phyloP scores from a whole-genome alignment of 441 rosid genomes.

The Populus hybrid region DNA sequence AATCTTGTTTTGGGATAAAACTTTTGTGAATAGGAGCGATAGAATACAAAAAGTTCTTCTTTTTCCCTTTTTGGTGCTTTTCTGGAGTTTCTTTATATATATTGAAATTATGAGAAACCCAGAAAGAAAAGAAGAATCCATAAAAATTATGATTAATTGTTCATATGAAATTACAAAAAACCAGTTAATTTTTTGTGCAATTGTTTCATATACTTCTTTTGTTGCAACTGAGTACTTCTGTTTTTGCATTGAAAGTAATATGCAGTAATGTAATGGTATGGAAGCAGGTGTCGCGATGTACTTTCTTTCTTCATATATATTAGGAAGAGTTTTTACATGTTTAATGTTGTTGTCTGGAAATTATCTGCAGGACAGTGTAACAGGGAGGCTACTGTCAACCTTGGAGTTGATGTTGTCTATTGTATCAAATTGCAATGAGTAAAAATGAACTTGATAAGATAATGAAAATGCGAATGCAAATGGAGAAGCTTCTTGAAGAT shows the following conservation, averaged over 20 bases:
- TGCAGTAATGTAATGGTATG: too few relatives aligned
- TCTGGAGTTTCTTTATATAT: not conserved
- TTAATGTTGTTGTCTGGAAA: not conserved
- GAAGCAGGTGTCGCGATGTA: not conserved
- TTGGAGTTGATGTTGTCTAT: conserved; percentile 55
- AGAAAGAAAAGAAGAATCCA: not conserved
- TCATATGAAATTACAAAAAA: not conserved
- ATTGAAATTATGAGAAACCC: not conserved
- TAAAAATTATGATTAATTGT: not conserved
- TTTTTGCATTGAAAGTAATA: too few relatives aligned
- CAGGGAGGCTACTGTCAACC: conserved; percentile 37
- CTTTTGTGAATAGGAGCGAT: not conserved
- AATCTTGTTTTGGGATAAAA: not conserved
- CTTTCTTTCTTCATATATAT: not conserved
- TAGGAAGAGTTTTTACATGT: not conserved
- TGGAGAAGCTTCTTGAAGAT: conserved; percentile 48
- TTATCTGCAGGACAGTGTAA: conserved; percentile 32
- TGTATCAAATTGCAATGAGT: conserved; percentile 51
- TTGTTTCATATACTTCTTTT: not conserved
- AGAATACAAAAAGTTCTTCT: not conserved
- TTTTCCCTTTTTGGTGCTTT: not conserved
- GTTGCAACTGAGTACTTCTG: not conserved
- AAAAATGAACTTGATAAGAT: conserved; percentile 64
- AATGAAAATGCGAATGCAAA: conserved; percentile 45
- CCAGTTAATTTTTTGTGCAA: not conserved